Percentiles rank a stretch among this genome's conserved stretches.
Conservation (phyloP, 2,329 filamentous ascomycete species). For the Fusarium sp. region DNA sequence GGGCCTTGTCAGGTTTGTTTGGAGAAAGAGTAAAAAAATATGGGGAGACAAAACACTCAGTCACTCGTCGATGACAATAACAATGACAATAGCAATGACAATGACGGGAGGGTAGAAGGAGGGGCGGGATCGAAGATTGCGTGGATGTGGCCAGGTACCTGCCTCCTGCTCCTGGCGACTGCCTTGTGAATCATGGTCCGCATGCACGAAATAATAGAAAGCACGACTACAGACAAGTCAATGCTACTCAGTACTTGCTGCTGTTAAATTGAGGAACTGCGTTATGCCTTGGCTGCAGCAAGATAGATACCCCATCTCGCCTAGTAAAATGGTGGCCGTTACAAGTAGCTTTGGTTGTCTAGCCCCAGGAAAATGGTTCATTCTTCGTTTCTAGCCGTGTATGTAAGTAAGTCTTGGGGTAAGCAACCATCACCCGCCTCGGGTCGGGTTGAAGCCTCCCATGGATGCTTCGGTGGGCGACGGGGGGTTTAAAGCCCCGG, state of each 20-base stretch:
- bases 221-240: slow-evolving; percentile 19
- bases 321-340: slow-evolving; percentile 6
- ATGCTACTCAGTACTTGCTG: not conserved
- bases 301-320: slow-evolving; percentile 23
- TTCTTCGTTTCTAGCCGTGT: slow-evolving; percentile 6
- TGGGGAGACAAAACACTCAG: slow-evolving; percentile 40
- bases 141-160: slow-evolving; percentile 5
- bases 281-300: slow-evolving; percentile 13
- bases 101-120: slow-evolving; percentile 28
- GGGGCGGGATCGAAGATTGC: slow-evolving; percentile 45
- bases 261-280: not conserved
- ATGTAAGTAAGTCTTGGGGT: slow-evolving; percentile 29
- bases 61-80: not conserved
- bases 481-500: slow-evolving; percentile 30
- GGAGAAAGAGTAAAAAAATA: slow-evolving; percentile 41
- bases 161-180: slow-evolving; percentile 12
- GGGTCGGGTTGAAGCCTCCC: slow-evolving; percentile 22
- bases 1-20: slow-evolving; percentile 38
- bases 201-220: slow-evolving; percentile 25
- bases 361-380: slow-evolving; percentile 33
- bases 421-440: slow-evolving; percentile 27
- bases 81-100: not conserved
- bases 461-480: slow-evolving; percentile 20
- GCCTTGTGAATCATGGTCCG: not conserved
- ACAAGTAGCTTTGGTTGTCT: slow-evolving; percentile 23